A percentile compares a stretch with the other conserved stretches of the same genome.
phyloP scores from a whole-genome alignment of 2,329 filamentous ascomycete genomes.

The Hypomyces perniciosus region DNA sequence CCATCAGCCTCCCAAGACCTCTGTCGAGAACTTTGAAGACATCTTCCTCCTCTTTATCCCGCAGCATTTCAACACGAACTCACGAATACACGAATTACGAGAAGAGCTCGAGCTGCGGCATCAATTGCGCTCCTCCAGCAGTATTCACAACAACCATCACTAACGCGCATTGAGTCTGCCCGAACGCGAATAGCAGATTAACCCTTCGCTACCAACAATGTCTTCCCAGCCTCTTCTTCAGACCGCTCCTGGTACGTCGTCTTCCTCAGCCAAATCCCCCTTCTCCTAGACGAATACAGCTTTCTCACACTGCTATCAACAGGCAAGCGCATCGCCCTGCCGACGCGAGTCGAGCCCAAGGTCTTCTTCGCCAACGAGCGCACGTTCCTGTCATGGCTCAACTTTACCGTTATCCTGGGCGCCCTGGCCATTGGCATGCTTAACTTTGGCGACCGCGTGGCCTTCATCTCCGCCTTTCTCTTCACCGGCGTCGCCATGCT shows the following conservation, averaged over 20 bases:
- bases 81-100: no score
- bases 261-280: background rate
- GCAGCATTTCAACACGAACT: background rate
- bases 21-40: no score
- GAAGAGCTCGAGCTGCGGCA: no score
- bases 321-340: conserved; percentile 98
- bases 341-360: conserved; percentile 96
- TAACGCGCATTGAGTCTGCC: no score
- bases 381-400: conserved; percentile 98
- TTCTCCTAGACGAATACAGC: background rate
- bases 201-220: conserved; percentile 49
- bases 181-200: no score
- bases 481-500: conserved; percentile 94
- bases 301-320: conserved; percentile 10
- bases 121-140: background rate
- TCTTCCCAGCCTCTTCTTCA: conserved; percentile 95
- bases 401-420: conserved; percentile 97
- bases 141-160: no score
- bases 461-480: conserved; percentile 86
- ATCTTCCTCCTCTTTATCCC: background rate
- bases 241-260: conserved; percentile 73
- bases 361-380: conserved; percentile 99
- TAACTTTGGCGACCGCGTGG: conserved; percentile 93
- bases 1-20: background rate
- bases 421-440: conserved; percentile 94